Percentiles rank a stretch among this genome's conserved stretches.
These are phyloP conservation scores for Brettanomyces sp. DNA, from an alignment of 805 yeast genomes.

Conservation along the genomic window DNA sequence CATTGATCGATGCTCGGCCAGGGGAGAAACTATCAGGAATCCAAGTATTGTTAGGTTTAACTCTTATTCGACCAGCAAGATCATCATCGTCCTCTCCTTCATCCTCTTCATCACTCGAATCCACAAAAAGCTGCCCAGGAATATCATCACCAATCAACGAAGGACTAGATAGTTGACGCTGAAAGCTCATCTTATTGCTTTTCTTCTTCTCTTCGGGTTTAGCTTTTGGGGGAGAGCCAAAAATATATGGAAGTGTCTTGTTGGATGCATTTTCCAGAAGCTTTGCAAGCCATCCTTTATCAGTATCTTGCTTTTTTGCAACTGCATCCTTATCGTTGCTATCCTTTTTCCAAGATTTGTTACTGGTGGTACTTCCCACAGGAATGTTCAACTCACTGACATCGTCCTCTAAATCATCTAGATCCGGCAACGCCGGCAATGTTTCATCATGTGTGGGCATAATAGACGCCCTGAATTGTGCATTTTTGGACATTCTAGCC, in stretches of 20 bases:
- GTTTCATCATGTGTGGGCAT: neutral
- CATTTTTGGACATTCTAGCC: neutral
- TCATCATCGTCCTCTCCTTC: conserved; percentile 9
- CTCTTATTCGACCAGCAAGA: neutral
- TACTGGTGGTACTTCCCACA: neutral
- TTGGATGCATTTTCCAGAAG: conserved; percentile 11
- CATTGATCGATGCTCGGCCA: neutral
- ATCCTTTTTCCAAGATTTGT: too few relatives aligned
- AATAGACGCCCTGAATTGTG: neutral
- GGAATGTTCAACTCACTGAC: neutral
- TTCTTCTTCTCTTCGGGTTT: neutral
- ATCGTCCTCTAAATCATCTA: conserved; percentile 1
- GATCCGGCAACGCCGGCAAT: conserved; percentile 2
- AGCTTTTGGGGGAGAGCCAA: conserved; percentile 5
- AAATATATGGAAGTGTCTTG: conserved; percentile 11
- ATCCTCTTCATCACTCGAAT: conserved; percentile 21
- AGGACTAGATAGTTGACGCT: conserved; percentile 14
- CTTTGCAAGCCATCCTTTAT: conserved; percentile 13
- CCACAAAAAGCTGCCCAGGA: conserved; percentile 17
- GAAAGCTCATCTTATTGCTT: conserved; percentile 6
- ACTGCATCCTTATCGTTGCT: too few relatives aligned
- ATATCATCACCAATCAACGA: conserved; percentile 8
- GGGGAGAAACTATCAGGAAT: neutral
- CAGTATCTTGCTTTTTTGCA: neutral
- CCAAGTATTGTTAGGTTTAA: neutral